Evolutionary conservation across 495 filamentous ascomycete species (phyloP).

Genomic region (Podospora pseudoanserina): DNA sequence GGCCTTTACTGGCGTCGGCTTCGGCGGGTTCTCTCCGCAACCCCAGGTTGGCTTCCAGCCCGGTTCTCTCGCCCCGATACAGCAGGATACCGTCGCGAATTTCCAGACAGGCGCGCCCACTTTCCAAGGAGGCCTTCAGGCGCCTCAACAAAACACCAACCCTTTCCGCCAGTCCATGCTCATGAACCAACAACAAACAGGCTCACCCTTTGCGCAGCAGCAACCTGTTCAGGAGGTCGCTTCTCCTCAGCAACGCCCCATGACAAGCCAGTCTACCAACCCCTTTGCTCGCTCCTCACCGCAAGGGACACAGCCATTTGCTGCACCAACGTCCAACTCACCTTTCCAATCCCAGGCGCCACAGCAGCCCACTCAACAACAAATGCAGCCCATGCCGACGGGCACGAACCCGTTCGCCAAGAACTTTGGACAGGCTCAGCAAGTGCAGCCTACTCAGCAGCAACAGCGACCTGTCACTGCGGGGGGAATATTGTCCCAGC

Average conservation of each 20-base stretch:
- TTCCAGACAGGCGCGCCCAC: conserved; percentile 42
- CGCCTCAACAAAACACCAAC: conserved; percentile 64
- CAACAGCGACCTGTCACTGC: conserved; percentile 45
- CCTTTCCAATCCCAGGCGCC: conserved; percentile 50
- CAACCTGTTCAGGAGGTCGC: conserved; percentile 3
- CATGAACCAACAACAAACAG: conserved; percentile 50
- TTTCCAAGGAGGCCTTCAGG: conserved; percentile 44
- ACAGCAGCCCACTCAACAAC: conserved; percentile 33
- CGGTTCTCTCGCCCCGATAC: conserved; percentile 55
- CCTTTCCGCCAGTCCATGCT: conserved; percentile 87
- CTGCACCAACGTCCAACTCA: conserved; percentile 44
- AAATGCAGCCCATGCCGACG: conserved; percentile 59
- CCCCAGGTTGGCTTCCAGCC: conserved; percentile 48
- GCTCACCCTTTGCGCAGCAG: conserved; percentile 30
- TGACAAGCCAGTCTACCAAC: conserved; percentile 70
- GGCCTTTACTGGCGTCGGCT: conserved; percentile 73
- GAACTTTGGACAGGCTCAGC: conserved; percentile 40
- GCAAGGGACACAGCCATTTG: conserved; percentile 47
- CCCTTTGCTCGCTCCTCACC: conserved; percentile 67
- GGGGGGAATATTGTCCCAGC: conserved; percentile 52
- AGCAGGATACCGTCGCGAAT: conserved; percentile 59
- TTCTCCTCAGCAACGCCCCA: conserved; percentile 30
- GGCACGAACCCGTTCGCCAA: conserved; percentile 72
- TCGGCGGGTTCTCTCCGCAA: conserved; percentile 78
- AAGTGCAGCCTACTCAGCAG: conserved; percentile 25